Evolutionary conservation across 345 rosid genomes (phyloP), one percentile per base, ranked within the genome.

Genomic region (Ailanthus altissimus): DNA sequence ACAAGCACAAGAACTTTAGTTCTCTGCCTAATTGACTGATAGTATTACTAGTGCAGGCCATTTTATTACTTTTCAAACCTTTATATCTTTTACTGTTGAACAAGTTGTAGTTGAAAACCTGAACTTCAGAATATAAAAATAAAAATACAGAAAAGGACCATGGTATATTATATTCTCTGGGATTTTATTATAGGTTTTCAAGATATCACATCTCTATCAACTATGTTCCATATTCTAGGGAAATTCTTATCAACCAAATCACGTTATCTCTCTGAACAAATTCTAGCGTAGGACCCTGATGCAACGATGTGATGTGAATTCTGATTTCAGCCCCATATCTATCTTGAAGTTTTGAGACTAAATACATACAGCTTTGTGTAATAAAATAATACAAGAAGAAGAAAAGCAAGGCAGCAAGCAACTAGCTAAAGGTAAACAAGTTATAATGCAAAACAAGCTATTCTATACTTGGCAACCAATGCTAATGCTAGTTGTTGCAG

Each of bases 1-100:
- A 42, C 49, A 72, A 73, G 65, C 40, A 63, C 67, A 43, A 81
- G 13, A 81, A 67, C 83, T 81, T 67, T 76, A 71, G 63, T 71
- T 70, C 54, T 47, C 68, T 53, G 66, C 14, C 59, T 64, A 70
- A 70, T 56, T 51, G 73, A 71, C 63, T 75, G 49, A 43, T 43
- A 53, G 13, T 64, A 53, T 11, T 43, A 26, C 14, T 43, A 71
- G 2, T 40, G 62, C 67, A 12, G 28, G 21, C 77, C 57, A 70
- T 70, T n/a, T 54, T 62, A 69, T 32, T 26, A 20, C n/a, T 70
- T 53, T 23, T n/a, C 21, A 72, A 23, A 11, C 66, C 26, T 59
- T 45, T 26, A 6, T 16, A 26, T 18, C 66, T 72, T 72, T 72
- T 43, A 8, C 38, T 45, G 36, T 16, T 43, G 7, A 15, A 21